phyloP scores from a whole-genome alignment of 805 yeast genomes.

The Komagataella pastoris region DNA sequence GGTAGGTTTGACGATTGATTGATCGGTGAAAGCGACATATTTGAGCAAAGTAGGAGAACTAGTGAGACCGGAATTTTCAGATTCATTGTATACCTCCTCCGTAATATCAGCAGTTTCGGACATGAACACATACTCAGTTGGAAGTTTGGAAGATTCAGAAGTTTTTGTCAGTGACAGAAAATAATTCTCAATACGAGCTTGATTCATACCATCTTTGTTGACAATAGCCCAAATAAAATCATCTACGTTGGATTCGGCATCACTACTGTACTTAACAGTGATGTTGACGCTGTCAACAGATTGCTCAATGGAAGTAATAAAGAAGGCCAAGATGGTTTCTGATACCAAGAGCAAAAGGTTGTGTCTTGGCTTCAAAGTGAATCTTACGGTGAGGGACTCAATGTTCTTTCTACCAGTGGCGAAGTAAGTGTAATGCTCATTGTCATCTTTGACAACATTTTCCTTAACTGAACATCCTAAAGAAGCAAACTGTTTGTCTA shows the following conservation, averaged over 20 bases:
- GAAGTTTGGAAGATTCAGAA: constrained; percentile 55
- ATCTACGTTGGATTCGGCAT: constrained; percentile 31
- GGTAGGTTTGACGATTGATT: constrained; percentile 60
- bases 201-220: constrained; percentile 72
- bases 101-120: constrained; percentile 77
- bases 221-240: constrained; percentile 76
- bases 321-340: constrained; percentile 48
- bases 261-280: constrained; percentile 38
- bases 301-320: constrained; percentile 38
- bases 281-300: constrained; percentile 52
- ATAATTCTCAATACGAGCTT: constrained; percentile 62
- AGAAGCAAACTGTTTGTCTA: constrained; percentile 61
- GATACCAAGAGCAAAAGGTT: constrained; percentile 54
- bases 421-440: constrained; percentile 51
- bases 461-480: constrained; percentile 45
- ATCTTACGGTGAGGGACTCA: constrained; percentile 42
- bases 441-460: constrained; percentile 45
- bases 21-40: constrained; percentile 74
- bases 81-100: constrained; percentile 41
- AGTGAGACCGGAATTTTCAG: constrained; percentile 29
- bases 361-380: constrained; percentile 68
- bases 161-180: constrained; percentile 79
- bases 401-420: constrained; percentile 85
- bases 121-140: constrained; percentile 75
- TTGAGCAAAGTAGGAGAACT: constrained; percentile 32